Percentiles rank a stretch among this genome's conserved stretches.
Evolutionary conservation across 805 yeast species (phyloP).

Genomic region (Wickerhamiella azyma): DNA sequence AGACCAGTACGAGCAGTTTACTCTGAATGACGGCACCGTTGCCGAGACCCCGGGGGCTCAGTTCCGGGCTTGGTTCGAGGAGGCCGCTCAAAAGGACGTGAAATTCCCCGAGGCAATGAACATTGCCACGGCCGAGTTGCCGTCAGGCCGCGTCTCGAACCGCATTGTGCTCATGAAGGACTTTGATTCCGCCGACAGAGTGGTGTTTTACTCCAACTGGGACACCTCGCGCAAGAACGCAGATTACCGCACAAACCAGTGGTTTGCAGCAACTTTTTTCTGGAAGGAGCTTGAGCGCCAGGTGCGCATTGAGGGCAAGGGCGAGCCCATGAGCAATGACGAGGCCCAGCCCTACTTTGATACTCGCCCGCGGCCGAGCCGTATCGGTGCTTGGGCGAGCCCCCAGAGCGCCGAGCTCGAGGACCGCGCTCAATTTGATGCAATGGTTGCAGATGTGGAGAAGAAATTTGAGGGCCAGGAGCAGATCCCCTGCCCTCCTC

Average conservation of each 20-base stretch:
- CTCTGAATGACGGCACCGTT: constrained; percentile 64
- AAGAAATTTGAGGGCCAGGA: constrained; percentile 46
- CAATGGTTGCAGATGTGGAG: constrained; percentile 33
- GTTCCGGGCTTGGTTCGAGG: constrained; percentile 74
- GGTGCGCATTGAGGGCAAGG: constrained; percentile 79
- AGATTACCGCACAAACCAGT: constrained; percentile 59
- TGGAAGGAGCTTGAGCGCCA: constrained; percentile 89
- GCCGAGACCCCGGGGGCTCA: constrained; percentile 38
- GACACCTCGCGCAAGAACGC: constrained; percentile 65
- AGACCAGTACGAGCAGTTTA: constrained; percentile 16
- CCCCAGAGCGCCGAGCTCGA: constrained; percentile 61
- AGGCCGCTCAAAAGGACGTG: constrained; percentile 46
- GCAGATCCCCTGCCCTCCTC: constrained; percentile 77
- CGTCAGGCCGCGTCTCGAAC: constrained; percentile 80
- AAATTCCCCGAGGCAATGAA: constrained; percentile 71
- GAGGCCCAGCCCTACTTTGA: constrained; percentile 65
- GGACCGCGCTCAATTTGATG: constrained; percentile 51
- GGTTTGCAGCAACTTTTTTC: constrained; percentile 75
- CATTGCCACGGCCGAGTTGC: constrained; percentile 77
- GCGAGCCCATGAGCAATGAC: constrained; percentile 59
- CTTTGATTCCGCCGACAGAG: constrained; percentile 61
- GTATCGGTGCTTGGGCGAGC: constrained; percentile 94
- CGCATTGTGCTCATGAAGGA: constrained; percentile 81
- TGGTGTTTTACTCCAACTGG: constrained; percentile 87
- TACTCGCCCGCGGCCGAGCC: constrained; percentile 84